Evolutionary conservation across 2,329 filamentous ascomycete genomes (phyloP).

Genomic region (Penicillium sp.): DNA sequence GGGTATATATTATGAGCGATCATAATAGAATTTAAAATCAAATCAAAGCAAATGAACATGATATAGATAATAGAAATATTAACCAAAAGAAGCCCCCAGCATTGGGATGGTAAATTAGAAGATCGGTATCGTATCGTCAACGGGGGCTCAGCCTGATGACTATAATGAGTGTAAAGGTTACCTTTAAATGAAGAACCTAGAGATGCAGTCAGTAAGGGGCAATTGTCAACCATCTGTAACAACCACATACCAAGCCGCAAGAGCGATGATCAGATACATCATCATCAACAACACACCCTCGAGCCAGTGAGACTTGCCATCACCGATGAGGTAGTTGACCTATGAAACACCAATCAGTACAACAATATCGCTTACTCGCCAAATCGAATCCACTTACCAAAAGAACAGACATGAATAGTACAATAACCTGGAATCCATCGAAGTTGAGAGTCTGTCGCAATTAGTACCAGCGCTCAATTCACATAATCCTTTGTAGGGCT

Average conservation of each 20-base stretch:
- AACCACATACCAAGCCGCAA: constrained; percentile 53
- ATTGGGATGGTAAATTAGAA: neutral
- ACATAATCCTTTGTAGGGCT: neutral
- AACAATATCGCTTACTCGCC: neutral
- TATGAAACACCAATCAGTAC: constrained; percentile 26
- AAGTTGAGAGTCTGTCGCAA: constrained; percentile 64
- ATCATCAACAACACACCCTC: constrained; percentile 61
- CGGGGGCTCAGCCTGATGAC: neutral
- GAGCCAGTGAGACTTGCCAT: constrained; percentile 59
- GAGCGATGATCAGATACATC: constrained; percentile 61
- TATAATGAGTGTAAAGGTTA: neutral
- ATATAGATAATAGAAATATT: neutral
- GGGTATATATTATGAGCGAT: constrained; percentile 8
- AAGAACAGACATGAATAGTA: constrained; percentile 56
- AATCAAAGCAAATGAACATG: neutral
- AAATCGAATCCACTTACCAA: constrained; percentile 30
- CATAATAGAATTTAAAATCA: neutral
- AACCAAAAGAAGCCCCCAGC: neutral
- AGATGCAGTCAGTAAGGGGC: neutral
- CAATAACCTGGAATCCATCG: constrained; percentile 79
- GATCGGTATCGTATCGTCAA: neutral
- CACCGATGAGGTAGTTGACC: constrained; percentile 62
- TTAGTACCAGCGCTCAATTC: constrained; percentile 9
- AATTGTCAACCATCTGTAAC: neutral
- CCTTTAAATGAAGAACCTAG: constrained; percentile 9